These are phyloP conservation scores for Salvia splendens DNA, from an alignment of 257 asterid species.

Conservation along the genomic window DNA sequence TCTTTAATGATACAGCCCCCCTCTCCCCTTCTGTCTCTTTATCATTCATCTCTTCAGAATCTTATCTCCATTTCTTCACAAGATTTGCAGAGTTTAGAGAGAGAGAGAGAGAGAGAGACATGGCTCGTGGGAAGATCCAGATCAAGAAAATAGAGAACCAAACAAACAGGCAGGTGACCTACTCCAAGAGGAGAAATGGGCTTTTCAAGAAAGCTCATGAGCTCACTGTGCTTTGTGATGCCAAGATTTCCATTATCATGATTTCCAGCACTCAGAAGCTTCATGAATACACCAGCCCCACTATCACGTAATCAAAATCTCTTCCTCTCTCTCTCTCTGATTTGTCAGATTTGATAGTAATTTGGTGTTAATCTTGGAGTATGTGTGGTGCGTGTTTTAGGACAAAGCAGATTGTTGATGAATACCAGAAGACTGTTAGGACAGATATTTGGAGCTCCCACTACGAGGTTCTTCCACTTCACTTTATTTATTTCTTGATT, in stretches of 20 bases:
- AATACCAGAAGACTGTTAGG: constrained; percentile 69
- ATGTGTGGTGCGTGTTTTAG: constrained; percentile 30
- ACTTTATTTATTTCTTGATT: background rate
- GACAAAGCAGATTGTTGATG: constrained; percentile 80
- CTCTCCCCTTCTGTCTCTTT: constrained; percentile 3
- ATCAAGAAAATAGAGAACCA: constrained; percentile 95
- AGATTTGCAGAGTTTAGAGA: background rate
- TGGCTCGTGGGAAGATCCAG: constrained; percentile 99
- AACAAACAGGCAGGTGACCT: constrained; percentile 93
- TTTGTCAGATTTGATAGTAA: too few relatives aligned
- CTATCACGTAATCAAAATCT: constrained; percentile 41
- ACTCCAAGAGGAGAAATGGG: constrained; percentile 97
- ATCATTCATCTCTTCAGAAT: background rate
- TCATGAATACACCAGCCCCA: constrained; percentile 89
- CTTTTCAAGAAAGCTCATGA: constrained; percentile 94
- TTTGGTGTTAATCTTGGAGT: background rate
- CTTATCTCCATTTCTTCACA: constrained; percentile 29
- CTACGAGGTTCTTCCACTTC: constrained; percentile 57
- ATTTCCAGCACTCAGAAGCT: constrained; percentile 83
- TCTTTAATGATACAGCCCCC: constrained; percentile 30
- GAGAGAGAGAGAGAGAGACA: constrained; percentile 29
- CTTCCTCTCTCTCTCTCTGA: background rate
- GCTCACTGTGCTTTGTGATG: constrained; percentile 92
- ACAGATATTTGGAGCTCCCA: constrained; percentile 84
- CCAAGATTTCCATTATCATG: constrained; percentile 83